These are phyloP conservation scores for Aspergillus nidulans DNA, from an alignment of 495 filamentous ascomycete species.

Conservation along the genomic window DNA sequence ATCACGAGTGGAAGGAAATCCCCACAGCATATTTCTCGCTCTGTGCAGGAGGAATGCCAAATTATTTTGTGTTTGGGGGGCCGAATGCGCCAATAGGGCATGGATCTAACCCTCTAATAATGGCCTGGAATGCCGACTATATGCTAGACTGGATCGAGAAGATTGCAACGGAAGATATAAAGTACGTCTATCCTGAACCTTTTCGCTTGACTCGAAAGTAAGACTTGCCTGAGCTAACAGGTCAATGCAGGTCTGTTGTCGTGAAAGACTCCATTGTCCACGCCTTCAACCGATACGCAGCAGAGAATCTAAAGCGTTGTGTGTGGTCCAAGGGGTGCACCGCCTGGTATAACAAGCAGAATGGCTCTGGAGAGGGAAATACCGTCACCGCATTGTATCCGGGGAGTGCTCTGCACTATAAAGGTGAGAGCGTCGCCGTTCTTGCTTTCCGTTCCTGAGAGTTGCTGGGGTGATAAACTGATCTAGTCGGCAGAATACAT, in stretches of 20 bases:
- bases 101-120: slow-evolving; percentile 21
- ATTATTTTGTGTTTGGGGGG: slow-evolving; percentile 34
- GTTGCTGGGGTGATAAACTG: neutral
- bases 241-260: slow-evolving; percentile 19
- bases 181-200: slow-evolving; percentile 18
- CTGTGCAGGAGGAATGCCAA: slow-evolving; percentile 24
- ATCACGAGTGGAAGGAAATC: slow-evolving; percentile 29
- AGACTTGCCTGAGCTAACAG: neutral
- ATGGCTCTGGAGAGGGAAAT: slow-evolving; percentile 17
- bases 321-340: slow-evolving; percentile 42
- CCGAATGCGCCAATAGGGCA: slow-evolving; percentile 34
- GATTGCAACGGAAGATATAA: slow-evolving; percentile 41
- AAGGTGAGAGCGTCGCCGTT: slow-evolving; percentile 17
- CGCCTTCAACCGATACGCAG: slow-evolving; percentile 35
- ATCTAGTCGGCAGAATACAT: slow-evolving; percentile 1
- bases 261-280: slow-evolving; percentile 33
- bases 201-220: no score
- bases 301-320: slow-evolving; percentile 33
- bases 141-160: slow-evolving; percentile 41
- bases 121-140: slow-evolving; percentile 33
- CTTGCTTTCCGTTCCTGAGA: neutral
- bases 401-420: slow-evolving; percentile 42
- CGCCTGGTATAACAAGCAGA: slow-evolving; percentile 44
- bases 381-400: slow-evolving; percentile 40
- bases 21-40: slow-evolving; percentile 29